phyloP scores from a whole-genome alignment of 352 stramenopile species.

The Phytophthora parvispora region DNA sequence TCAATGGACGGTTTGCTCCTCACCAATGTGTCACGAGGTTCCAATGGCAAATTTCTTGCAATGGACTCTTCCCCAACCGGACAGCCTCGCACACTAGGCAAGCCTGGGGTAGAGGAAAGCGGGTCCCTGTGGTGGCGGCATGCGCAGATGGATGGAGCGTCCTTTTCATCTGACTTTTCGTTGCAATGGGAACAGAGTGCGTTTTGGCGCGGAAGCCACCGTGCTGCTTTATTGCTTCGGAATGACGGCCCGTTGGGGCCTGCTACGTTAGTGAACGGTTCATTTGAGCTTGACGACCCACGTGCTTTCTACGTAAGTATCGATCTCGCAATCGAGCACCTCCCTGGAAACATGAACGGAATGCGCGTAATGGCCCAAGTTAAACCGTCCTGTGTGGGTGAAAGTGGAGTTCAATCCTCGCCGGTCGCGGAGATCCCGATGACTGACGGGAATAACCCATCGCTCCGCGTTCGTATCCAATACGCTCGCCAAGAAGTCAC shows the following conservation, averaged over 20 bases:
- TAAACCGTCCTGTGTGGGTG: constrained; percentile 35
- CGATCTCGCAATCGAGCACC: constrained; percentile 37
- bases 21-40: constrained; percentile 29
- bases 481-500: constrained; percentile 58
- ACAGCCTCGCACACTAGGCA: neutral
- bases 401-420: constrained; percentile 45
- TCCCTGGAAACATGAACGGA: constrained; percentile 28
- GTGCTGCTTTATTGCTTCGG: constrained; percentile 44
- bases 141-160: constrained; percentile 42
- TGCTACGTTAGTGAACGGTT: constrained; percentile 40
- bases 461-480: constrained; percentile 50
- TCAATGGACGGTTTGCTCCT: constrained; percentile 40
- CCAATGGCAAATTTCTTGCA: constrained; percentile 42
- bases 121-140: constrained; percentile 64
- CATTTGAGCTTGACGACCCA: constrained; percentile 45
- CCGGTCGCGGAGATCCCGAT: constrained; percentile 32
- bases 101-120: constrained; percentile 22
- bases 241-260: constrained; percentile 40
- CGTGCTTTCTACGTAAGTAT: constrained; percentile 33
- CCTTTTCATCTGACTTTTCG: constrained; percentile 55
- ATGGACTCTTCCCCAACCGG: constrained; percentile 5
- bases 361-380: constrained; percentile 48
- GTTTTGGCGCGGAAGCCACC: constrained; percentile 25
- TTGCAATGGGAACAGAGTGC: constrained; percentile 41
- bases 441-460: constrained; percentile 14